Evolutionary conservation across 2,329 filamentous ascomycete genomes (phyloP).

Genomic region (Pyrenophora tritici-repentis): DNA sequence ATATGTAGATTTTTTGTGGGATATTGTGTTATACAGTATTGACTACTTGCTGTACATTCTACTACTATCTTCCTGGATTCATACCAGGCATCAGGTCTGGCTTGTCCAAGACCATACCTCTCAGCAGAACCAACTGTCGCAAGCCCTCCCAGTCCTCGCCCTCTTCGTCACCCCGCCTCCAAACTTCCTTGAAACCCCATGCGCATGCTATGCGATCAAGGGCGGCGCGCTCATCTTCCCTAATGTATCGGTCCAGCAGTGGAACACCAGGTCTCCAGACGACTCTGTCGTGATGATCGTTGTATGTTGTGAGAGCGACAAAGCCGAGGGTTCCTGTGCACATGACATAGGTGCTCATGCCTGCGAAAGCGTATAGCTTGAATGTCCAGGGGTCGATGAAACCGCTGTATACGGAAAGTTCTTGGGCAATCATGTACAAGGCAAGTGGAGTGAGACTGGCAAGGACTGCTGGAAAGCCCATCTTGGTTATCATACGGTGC

Average conservation of each 20-base stretch:
- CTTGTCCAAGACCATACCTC: constrained; percentile 88
- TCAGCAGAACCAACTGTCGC: constrained; percentile 78
- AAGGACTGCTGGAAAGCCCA: constrained; percentile 63
- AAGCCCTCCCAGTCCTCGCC: constrained; percentile 88
- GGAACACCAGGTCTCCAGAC: constrained; percentile 86
- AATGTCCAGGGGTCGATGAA: constrained; percentile 78
- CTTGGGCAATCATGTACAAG: constrained; percentile 71
- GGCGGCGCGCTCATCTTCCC: constrained; percentile 87
- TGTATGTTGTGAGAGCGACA: constrained; percentile 81
- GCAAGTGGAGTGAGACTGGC: constrained; percentile 66
- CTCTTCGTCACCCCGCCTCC: constrained; percentile 84
- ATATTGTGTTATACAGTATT: background rate
- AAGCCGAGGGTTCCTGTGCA: constrained; percentile 82
- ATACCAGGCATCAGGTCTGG: constrained; percentile 93
- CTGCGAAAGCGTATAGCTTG: constrained; percentile 77
- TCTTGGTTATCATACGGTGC: constrained; percentile 69
- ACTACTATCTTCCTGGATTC: constrained; percentile 52
- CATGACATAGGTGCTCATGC: constrained; percentile 80
- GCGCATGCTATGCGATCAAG: constrained; percentile 83
- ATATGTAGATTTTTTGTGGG: no score
- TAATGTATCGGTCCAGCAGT: constrained; percentile 79
- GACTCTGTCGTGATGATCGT: constrained; percentile 94
- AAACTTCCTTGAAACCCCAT: constrained; percentile 87
- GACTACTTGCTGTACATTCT: background rate
- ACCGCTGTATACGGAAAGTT: constrained; percentile 68